Conservation (phyloP, 2,329 filamentous ascomycete genomes). For the Cytospora mali region DNA sequence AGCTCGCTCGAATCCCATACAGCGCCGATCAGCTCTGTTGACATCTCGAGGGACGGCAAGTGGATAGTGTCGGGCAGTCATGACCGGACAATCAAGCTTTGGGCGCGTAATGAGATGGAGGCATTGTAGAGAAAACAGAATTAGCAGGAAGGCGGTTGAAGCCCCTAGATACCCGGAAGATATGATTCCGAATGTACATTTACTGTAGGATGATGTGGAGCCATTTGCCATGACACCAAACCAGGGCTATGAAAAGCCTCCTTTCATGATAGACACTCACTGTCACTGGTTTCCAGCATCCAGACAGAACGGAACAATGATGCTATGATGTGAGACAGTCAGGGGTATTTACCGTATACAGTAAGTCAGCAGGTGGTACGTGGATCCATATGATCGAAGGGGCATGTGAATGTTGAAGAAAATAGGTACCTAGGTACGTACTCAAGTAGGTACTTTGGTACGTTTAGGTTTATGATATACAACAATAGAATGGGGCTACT, state of each 20-base stretch:
- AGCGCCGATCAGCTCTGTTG: conserved; percentile 87
- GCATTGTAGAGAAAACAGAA: conserved; percentile 8
- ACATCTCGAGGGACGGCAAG: conserved; percentile 80
- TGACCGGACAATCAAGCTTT: conserved; percentile 93
- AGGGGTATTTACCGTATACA: neutral
- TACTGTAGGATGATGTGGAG: neutral
- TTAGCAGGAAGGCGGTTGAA: neutral
- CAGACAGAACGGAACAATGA: neutral
- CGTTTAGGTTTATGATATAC: no score
- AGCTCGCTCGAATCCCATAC: conserved; percentile 90
- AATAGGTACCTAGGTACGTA: neutral
- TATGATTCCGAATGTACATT: neutral
- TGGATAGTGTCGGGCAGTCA: conserved; percentile 97
- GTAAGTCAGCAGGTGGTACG: neutral
- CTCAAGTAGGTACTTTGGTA: no score
- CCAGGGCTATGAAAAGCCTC: neutral
- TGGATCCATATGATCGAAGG: neutral
- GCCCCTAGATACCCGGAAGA: conserved; percentile 24
- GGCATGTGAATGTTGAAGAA: no score
- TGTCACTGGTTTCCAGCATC: neutral
- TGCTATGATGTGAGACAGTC: neutral
- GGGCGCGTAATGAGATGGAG: conserved; percentile 75
- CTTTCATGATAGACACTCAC: neutral
- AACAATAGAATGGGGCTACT: no score
- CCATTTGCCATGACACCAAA: conserved; percentile 7